phyloP scores from a whole-genome alignment of 352 stramenopile species.

The Pythium dissotocum region DNA sequence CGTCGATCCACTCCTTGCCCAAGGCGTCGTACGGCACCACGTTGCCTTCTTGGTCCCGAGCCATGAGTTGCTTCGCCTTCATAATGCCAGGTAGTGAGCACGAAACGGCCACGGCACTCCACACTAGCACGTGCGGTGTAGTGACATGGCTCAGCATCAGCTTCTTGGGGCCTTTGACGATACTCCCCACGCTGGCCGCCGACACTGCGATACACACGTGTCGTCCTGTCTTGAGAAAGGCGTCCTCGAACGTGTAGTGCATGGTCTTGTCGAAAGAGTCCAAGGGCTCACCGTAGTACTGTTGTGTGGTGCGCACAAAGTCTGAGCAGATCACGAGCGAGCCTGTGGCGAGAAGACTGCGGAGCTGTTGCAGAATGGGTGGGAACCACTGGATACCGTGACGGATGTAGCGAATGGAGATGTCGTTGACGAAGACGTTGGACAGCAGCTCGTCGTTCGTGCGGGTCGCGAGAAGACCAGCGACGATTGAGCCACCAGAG shows the following conservation, averaged over 20 bases:
- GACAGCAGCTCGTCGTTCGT: conserved; percentile 79
- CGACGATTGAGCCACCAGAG: conserved; percentile 90
- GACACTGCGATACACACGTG: conserved; percentile 95
- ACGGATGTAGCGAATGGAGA: conserved; percentile 53
- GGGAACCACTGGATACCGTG: conserved; percentile 78
- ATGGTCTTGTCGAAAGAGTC: conserved; percentile 43
- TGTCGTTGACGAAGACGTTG: conserved; percentile 49
- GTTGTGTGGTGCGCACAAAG: conserved; percentile 85
- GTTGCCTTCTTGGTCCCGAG: conserved; percentile 74
- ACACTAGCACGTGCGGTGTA: conserved; percentile 91
- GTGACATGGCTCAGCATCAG: conserved; percentile 27
- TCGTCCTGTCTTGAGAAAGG: conserved; percentile 90
- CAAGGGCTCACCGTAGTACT: conserved; percentile 88
- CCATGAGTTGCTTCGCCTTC: conserved; percentile 86
- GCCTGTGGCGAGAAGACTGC: conserved; percentile 27
- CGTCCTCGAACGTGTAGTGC: conserved; percentile 93
- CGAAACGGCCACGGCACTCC: conserved; percentile 88
- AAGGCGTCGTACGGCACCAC: conserved; percentile 90
- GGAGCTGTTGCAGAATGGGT: conserved; percentile 78
- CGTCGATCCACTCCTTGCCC: conserved; percentile 93
- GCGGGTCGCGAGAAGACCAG: conserved; percentile 81
- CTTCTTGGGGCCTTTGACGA: conserved; percentile 43
- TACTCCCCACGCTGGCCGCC: no score
- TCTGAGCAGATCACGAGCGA: conserved; percentile 85
- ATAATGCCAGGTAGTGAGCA: conserved; percentile 93